These are phyloP conservation scores for Trichoderma koningii DNA, from an alignment of 2,329 filamentous ascomycete species.

Conservation along the genomic window DNA sequence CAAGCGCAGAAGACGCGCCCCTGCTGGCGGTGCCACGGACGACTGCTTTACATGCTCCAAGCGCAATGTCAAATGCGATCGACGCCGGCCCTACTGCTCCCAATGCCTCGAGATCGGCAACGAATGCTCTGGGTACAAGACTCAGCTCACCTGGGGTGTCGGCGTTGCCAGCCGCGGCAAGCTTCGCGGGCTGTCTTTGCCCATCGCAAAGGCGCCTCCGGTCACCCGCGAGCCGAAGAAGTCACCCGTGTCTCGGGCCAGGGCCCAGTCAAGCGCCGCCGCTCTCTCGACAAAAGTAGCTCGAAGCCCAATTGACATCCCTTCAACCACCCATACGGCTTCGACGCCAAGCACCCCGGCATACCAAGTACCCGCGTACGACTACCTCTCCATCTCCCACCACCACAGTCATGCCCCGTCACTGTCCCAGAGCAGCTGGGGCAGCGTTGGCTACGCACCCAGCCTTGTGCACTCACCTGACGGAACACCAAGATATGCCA, in stretches of 20 bases:
- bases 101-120: constrained; percentile 90
- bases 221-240: constrained; percentile 55
- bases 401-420: constrained; percentile 48
- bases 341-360: constrained; percentile 50
- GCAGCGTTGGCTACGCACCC: constrained; percentile 50
- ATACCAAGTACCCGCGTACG: constrained; percentile 44
- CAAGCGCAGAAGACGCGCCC: constrained; percentile 84
- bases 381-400: constrained; percentile 55
- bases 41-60: constrained; percentile 95
- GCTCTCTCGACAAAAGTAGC: constrained; percentile 37
- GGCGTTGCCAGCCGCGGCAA: constrained; percentile 95
- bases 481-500: constrained; percentile 46
- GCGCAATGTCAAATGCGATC: constrained; percentile 82
- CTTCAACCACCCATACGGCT: constrained; percentile 30
- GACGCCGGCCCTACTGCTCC: constrained; percentile 89
- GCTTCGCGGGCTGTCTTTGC: constrained; percentile 81
- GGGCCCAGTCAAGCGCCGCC: constrained; percentile 49
- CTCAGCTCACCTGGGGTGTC: constrained; percentile 93
- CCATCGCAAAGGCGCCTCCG: constrained; percentile 62
- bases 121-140: constrained; percentile 95
- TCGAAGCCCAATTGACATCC: constrained; percentile 43
- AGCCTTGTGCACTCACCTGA: constrained; percentile 42
- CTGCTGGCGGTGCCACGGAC: constrained; percentile 84
- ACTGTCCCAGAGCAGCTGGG: constrained; percentile 49
- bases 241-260: constrained; percentile 45